Percentiles rank a stretch among this genome's conserved stretches.
phyloP scores from a whole-genome alignment of 225 moss, liverwort and hornwort genomes.

The Pleurozium schreberi region DNA sequence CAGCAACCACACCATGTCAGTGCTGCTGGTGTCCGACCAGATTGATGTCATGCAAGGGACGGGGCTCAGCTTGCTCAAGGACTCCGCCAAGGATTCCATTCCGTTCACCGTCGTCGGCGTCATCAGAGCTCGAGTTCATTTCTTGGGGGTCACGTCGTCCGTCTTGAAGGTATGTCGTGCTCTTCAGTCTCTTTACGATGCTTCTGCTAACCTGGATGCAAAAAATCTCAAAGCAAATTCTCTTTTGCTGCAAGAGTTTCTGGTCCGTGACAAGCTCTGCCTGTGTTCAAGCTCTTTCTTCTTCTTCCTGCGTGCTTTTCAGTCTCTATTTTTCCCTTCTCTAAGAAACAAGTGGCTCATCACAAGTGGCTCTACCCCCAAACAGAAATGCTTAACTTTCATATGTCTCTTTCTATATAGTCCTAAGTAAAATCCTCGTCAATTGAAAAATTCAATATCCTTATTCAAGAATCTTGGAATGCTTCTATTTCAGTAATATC shows the following conservation, averaged over 20 bases:
- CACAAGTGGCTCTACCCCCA: neutral
- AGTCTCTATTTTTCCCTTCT: neutral
- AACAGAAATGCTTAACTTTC: neutral
- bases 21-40: neutral
- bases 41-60: constrained; percentile 6
- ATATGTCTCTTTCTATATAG: neutral
- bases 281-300: neutral
- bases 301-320: neutral
- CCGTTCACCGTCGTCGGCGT: constrained; percentile 15
- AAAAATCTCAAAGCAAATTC: neutral
- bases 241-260: neutral
- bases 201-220: neutral
- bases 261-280: neutral
- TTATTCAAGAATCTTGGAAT: neutral
- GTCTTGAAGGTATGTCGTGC: constrained; percentile 4
- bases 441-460: too few species aligned
- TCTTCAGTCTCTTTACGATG: neutral
- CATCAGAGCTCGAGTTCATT: constrained; percentile 11
- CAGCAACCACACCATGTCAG: constrained; percentile 19
- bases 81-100: constrained; percentile 6
- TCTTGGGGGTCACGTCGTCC: constrained; percentile 19
- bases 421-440: neutral
- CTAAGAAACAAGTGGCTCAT: neutral
- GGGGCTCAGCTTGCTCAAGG: constrained; percentile 24
- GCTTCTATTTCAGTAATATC: neutral